Conservation (phyloP, 495 filamentous ascomycete species). For the Penicillium steckii region DNA sequence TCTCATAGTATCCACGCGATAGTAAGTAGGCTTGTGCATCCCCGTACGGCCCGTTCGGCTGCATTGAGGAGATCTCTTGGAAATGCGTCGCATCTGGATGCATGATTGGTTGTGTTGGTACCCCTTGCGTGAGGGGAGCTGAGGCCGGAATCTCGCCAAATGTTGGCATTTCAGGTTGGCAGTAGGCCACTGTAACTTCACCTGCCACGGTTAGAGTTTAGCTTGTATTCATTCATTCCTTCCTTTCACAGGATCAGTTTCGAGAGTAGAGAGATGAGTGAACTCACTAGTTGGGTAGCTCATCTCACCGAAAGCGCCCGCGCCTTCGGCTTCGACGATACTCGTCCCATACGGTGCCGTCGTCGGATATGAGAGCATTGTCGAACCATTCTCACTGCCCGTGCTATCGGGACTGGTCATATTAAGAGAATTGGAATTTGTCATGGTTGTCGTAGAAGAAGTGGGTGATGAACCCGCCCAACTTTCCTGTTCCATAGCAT, state of each 20-base stretch:
- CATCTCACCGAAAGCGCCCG: background rate
- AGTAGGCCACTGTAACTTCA: constrained; percentile 6
- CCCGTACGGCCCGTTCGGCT: background rate
- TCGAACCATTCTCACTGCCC: constrained; percentile 19
- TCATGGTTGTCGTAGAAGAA: constrained; percentile 18
- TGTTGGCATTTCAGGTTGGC: constrained; percentile 9
- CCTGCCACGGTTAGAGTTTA: no score
- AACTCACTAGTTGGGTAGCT: background rate
- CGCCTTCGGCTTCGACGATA: constrained; percentile 5
- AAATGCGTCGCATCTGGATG: background rate
- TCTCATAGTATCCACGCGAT: background rate
- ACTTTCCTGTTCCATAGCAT: constrained; percentile 8
- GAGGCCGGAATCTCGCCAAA: constrained; percentile 13
- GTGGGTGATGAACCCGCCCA: constrained; percentile 24
- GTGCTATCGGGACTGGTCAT: constrained; percentile 28
- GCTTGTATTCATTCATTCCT: no score
- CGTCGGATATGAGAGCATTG: constrained; percentile 8
- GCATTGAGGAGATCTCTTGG: background rate
- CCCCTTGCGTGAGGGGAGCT: constrained; percentile 3
- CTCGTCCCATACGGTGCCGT: constrained; percentile 8
- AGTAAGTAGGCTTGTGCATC: background rate
- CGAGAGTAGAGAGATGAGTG: no score
- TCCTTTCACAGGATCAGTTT: no score
- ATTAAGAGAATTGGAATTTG: constrained; percentile 17
- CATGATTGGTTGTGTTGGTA: constrained; percentile 2